Conservation (phyloP, 2,329 filamentous ascomycete genomes). For the Penicillium verrucosum region DNA sequence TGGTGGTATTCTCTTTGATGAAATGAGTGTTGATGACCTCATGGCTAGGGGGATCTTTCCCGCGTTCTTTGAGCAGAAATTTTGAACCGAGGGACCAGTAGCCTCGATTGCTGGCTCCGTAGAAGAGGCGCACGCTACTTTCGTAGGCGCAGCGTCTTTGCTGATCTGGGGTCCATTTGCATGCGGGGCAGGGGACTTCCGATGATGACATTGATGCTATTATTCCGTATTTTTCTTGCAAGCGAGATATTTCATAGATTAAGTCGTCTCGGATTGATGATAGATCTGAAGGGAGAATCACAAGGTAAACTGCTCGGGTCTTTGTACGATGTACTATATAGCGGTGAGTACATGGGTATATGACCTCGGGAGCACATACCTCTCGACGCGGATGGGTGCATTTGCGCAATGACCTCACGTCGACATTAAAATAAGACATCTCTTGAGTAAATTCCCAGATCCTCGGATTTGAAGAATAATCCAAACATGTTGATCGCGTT, state of each 20-base stretch:
- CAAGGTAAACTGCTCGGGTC: conserved; percentile 2
- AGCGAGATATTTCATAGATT: background rate
- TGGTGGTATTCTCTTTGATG: background rate
- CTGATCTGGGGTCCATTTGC: conserved; percentile 4
- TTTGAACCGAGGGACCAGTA: conserved; percentile 5
- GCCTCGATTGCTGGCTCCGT: background rate
- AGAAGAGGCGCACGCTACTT: conserved; percentile 7
- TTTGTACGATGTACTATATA: background rate
- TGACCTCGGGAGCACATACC: background rate
- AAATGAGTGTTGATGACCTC: conserved; percentile 8
- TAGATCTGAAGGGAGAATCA: background rate
- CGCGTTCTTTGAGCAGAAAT: conserved; percentile 10
- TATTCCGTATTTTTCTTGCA: background rate
- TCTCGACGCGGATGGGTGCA: background rate
- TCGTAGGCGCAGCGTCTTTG: background rate
- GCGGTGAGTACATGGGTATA: background rate
- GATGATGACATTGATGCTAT: background rate
- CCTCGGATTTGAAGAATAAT: background rate
- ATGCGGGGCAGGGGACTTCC: background rate
- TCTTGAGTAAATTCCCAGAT: background rate
- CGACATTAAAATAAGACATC: background rate
- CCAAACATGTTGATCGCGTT: no score
- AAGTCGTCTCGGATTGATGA: background rate
- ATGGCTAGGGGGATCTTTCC: background rate
- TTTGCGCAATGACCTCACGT: background rate